Percentiles rank a stretch among this genome's conserved stretches.
Evolutionary conservation across 192 early-diverging fungal species (phyloP).

Genomic region (Entomortierella parvispora): DNA sequence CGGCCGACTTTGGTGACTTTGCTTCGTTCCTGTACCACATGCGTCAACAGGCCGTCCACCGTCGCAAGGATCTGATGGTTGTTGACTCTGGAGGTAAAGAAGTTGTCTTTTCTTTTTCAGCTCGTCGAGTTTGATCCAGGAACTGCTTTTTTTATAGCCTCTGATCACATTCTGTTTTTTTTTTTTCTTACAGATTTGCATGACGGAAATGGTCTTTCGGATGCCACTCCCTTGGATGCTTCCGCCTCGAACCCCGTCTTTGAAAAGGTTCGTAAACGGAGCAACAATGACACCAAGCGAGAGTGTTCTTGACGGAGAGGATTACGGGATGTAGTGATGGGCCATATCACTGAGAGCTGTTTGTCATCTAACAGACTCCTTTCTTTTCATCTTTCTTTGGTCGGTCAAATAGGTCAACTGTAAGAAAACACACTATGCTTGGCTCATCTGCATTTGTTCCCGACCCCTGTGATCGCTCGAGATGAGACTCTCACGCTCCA

Average conservation of each 20-base stretch:
- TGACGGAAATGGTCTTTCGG: slow-evolving; percentile 54
- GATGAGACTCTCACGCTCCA: background rate
- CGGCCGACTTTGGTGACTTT: slow-evolving; percentile 65
- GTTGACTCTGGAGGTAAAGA: slow-evolving; percentile 61
- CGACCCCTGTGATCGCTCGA: too few relatives aligned
- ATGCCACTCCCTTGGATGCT: slow-evolving; percentile 45
- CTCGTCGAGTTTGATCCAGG: background rate
- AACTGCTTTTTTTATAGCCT: background rate
- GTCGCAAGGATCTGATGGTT: slow-evolving; percentile 62
- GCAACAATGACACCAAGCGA: background rate
- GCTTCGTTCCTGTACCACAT: slow-evolving; percentile 61
- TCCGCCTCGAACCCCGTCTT: slow-evolving; percentile 51
- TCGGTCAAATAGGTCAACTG: slow-evolving; percentile 38
- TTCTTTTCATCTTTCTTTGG: too few relatives aligned
- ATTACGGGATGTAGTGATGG: too few relatives aligned
- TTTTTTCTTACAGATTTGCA: slow-evolving; percentile 30
- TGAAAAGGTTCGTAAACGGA: slow-evolving; percentile 19
- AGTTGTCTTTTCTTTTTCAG: slow-evolving; percentile 6
- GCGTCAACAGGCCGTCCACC: slow-evolving; percentile 54
- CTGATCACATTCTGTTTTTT: too few relatives aligned
- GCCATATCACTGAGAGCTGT: too few relatives aligned
- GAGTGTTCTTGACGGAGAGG: background rate
- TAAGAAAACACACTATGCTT: slow-evolving; percentile 8
- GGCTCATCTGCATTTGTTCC: too few relatives aligned
- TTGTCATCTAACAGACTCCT: too few relatives aligned